Evolutionary conservation across 2,329 filamentous ascomycete genomes (phyloP).

Genomic region (Monosporascus sp.): DNA sequence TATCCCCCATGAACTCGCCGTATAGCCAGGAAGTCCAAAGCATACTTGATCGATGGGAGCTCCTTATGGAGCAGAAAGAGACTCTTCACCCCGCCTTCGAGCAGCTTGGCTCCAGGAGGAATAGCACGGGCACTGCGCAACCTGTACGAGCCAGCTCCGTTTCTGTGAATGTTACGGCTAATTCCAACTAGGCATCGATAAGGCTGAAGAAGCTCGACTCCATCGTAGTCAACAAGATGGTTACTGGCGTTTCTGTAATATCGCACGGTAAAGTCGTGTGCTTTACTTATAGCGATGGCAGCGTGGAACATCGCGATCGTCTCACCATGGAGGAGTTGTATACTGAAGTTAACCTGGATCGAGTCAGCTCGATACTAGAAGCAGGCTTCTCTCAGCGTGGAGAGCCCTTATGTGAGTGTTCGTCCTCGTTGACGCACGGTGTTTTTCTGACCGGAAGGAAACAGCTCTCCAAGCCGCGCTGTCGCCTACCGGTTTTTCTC

Average conservation of each 20-base stretch:
- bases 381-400: slow-evolving; percentile 70
- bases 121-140: slow-evolving; percentile 34
- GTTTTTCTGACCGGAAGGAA: background rate
- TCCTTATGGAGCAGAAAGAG: slow-evolving; percentile 62
- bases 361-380: slow-evolving; percentile 67
- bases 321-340: slow-evolving; percentile 65
- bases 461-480: slow-evolving; percentile 55
- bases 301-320: slow-evolving; percentile 74
- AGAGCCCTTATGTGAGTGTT: slow-evolving; percentile 56
- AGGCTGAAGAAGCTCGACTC: slow-evolving; percentile 62
- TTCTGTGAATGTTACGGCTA: slow-evolving; percentile 7
- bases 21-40: slow-evolving; percentile 63
- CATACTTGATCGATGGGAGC: slow-evolving; percentile 77
- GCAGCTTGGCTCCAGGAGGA: slow-evolving; percentile 61
- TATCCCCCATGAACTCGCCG: slow-evolving; percentile 47
- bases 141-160: slow-evolving; percentile 11
- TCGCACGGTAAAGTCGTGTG: slow-evolving; percentile 69
- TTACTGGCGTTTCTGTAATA: slow-evolving; percentile 62
- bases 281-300: slow-evolving; percentile 74
- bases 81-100: slow-evolving; percentile 71
- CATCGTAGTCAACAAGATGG: slow-evolving; percentile 62
- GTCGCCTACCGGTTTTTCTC: slow-evolving; percentile 56
- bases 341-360: slow-evolving; percentile 57
- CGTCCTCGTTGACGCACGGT: background rate
- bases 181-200: slow-evolving; percentile 13